phyloP scores from a whole-genome alignment of 306 rosid species.

The Leucaena leucocephala region DNA sequence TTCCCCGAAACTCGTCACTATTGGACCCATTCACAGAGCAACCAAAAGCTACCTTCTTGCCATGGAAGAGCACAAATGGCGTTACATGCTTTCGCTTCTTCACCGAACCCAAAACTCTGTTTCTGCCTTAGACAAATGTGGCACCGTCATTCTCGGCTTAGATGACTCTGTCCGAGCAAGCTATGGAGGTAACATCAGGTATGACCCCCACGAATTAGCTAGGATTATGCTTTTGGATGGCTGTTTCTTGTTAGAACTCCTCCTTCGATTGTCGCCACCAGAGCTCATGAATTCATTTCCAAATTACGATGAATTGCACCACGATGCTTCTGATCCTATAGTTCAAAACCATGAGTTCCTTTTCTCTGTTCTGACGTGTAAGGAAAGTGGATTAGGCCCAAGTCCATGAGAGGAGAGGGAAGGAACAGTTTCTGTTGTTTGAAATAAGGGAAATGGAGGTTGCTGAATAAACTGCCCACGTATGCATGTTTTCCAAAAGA shows the following conservation, averaged over 20 bases:
- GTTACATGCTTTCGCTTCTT: slow-evolving; percentile 30
- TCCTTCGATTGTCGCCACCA: slow-evolving; percentile 16
- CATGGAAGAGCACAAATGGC: slow-evolving; percentile 49
- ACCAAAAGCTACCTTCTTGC: slow-evolving; percentile 32
- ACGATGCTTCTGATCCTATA: slow-evolving; percentile 11
- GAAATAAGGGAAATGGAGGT: too few species aligned
- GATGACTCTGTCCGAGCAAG: slow-evolving; percentile 41
- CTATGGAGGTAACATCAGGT: slow-evolving; percentile 39
- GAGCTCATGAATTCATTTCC: slow-evolving; percentile 4
- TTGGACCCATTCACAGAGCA: slow-evolving; percentile 44
- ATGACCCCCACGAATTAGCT: slow-evolving; percentile 35
- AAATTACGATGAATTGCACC: not conserved
- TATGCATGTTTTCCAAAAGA: too few species aligned
- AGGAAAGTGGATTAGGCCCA: too few species aligned
- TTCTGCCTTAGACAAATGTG: slow-evolving; percentile 32
- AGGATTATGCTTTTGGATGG: slow-evolving; percentile 52
- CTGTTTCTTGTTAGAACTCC: slow-evolving; percentile 45
- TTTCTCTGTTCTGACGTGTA: slow-evolving; percentile 24
- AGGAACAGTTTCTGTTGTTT: too few species aligned
- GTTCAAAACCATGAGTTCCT: slow-evolving; percentile 21
- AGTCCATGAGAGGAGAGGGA: too few species aligned
- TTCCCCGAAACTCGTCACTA: slow-evolving; percentile 35
- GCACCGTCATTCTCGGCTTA: slow-evolving; percentile 27
- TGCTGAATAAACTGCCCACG: too few species aligned
- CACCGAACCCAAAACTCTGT: slow-evolving; percentile 31